Percentiles rank a stretch among this genome's conserved stretches.
Evolutionary conservation across 768 basidiomycete species (phyloP).

Genomic region (Suillus occidentalis): DNA sequence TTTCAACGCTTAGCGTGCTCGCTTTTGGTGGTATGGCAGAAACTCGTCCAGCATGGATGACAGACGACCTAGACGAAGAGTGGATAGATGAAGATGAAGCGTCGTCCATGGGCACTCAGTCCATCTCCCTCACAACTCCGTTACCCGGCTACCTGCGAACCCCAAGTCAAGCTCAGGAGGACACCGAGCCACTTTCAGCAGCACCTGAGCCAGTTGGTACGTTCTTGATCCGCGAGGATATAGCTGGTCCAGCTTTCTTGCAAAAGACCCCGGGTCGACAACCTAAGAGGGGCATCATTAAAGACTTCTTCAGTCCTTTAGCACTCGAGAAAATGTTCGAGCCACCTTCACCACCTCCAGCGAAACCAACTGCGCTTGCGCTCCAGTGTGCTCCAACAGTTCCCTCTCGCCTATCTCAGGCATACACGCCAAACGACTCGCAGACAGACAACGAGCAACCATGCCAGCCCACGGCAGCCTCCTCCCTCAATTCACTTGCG

Average conservation of each 20-base stretch:
- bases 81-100: constrained; percentile 68
- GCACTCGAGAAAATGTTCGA: constrained; percentile 92
- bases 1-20: constrained; percentile 10
- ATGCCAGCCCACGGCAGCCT: constrained; percentile 9
- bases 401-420: constrained; percentile 40
- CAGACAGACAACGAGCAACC: constrained; percentile 25
- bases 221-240: constrained; percentile 72
- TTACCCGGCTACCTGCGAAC: constrained; percentile 51
- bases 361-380: constrained; percentile 19
- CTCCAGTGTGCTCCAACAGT: constrained; percentile 30
- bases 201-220: constrained; percentile 54
- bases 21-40: constrained; percentile 7
- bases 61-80: constrained; percentile 88
- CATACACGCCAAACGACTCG: constrained; percentile 32
- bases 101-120: constrained; percentile 43
- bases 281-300: constrained; percentile 57
- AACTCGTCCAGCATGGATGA: constrained; percentile 73
- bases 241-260: constrained; percentile 52
- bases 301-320: constrained; percentile 86
- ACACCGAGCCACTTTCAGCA: constrained; percentile 27
- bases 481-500: constrained; percentile 10
- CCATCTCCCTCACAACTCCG: constrained; percentile 59
- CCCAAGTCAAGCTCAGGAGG: constrained; percentile 35
- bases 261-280: constrained; percentile 65
- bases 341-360: constrained; percentile 78